Percentiles rank a stretch among this genome's conserved stretches.
phyloP scores from a whole-genome alignment of 768 basidiomycete genomes.

The Mycena sanguinolenta region DNA sequence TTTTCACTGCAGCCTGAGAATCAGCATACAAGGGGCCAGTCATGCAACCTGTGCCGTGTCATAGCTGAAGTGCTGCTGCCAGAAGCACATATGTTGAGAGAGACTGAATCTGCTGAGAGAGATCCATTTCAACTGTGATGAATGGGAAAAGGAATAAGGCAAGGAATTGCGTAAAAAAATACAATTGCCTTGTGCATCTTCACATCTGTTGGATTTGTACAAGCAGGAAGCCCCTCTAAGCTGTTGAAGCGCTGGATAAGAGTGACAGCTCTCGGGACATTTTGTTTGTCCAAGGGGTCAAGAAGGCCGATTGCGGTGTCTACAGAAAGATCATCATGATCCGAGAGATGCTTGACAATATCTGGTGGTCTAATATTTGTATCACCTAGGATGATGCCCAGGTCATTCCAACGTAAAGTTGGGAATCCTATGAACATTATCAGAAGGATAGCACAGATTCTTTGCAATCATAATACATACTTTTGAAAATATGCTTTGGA shows the following conservation, averaged over 20 bases:
- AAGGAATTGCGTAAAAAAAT: not conserved
- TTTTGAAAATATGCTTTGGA: not conserved
- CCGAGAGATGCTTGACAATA: not conserved
- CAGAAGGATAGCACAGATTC: too few species aligned
- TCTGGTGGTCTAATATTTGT: not conserved
- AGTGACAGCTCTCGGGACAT: slow-evolving; percentile 38
- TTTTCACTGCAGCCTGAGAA: not conserved
- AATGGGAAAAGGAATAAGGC: slow-evolving; percentile 1
- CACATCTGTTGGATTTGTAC: not conserved
- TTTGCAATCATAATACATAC: too few species aligned
- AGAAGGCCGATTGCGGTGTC: slow-evolving; percentile 29
- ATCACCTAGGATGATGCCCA: not conserved
- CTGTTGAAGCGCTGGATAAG: not conserved
- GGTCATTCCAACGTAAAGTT: not conserved
- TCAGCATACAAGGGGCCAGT: not conserved
- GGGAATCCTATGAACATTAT: too few species aligned
- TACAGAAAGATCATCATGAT: not conserved
- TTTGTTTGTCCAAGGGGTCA: slow-evolving; percentile 38
- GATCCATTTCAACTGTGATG: slow-evolving; percentile 2
- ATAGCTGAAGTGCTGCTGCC: not conserved
- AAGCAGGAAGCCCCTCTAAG: not conserved
- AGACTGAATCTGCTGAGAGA: slow-evolving; percentile 1
- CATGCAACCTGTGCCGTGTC: not conserved
- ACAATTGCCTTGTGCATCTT: not conserved
- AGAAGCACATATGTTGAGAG: not conserved